phyloP scores from a whole-genome alignment of 108 stramenopile genomes.

The Parietichytrium sp. region DNA sequence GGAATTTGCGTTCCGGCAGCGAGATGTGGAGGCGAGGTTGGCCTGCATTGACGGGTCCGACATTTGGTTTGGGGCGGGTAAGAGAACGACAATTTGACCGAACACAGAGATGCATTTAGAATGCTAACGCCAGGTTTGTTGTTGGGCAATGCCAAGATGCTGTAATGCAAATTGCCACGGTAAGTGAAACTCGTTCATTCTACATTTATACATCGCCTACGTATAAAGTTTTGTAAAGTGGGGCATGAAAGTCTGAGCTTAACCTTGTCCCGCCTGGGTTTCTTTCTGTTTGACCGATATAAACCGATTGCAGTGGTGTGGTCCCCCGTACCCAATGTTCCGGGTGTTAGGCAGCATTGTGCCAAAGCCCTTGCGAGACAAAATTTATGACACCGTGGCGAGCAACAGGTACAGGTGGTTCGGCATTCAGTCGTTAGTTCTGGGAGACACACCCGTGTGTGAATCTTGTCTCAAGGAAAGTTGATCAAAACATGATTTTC shows the following conservation, averaged over 20 bases:
- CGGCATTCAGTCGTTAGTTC: background rate
- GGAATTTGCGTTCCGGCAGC: constrained; percentile 6
- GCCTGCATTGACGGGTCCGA: background rate
- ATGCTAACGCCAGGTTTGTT: too few species aligned
- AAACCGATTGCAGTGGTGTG: constrained; percentile 37
- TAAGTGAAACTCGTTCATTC: too few species aligned
- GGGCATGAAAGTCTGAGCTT: too few species aligned
- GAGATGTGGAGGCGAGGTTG: background rate
- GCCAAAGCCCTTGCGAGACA: background rate
- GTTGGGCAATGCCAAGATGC: too few species aligned
- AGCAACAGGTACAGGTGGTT: constrained; percentile 31
- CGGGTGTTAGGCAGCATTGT: background rate
- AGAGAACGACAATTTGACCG: too few species aligned
- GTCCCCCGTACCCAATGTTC: background rate
- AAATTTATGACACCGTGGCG: background rate
- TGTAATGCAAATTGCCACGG: too few species aligned
- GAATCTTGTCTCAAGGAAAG: background rate
- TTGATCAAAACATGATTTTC: background rate
- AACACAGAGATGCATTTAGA: too few species aligned
- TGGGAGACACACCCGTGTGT: background rate
- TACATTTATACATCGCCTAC: too few species aligned
- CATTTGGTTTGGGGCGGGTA: too few species aligned
- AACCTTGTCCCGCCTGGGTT: too few species aligned
- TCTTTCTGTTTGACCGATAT: too few species aligned
- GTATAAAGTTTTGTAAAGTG: too few species aligned